Evolutionary conservation across 2,329 filamentous ascomycete genomes (phyloP).

Genomic region (Pestalotiopsis sp.): DNA sequence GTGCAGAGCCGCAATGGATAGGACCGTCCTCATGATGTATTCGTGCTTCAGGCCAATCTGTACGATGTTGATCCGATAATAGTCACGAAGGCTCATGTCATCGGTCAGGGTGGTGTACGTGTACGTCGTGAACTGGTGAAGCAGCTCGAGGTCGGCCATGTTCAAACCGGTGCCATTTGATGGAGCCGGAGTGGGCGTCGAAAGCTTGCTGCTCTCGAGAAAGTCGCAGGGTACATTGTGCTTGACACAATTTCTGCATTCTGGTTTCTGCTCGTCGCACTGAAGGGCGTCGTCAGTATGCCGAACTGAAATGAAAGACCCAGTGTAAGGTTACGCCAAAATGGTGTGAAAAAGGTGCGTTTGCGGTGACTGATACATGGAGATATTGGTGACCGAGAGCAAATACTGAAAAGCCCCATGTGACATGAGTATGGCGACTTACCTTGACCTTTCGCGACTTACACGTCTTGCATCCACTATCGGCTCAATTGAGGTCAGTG

Average conservation of each 20-base stretch:
- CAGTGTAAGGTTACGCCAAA: not conserved
- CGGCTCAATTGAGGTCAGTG: not conserved
- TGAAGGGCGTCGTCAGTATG: not conserved
- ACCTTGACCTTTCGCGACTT: conserved; percentile 11
- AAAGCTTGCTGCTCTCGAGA: not conserved
- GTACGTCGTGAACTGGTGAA: conserved; percentile 42
- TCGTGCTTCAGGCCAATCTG: conserved; percentile 38
- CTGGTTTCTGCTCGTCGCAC: conserved; percentile 6
- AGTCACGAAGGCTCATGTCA: conserved; percentile 30
- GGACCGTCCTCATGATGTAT: conserved; percentile 39
- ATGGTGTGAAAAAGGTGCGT: not conserved
- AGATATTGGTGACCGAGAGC: no score
- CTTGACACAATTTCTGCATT: conserved; percentile 2
- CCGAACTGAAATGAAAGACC: not conserved
- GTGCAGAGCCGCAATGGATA: conserved; percentile 41
- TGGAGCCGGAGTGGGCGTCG: not conserved
- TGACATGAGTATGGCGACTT: not conserved
- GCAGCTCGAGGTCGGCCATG: conserved; percentile 39
- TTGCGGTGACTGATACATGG: not conserved
- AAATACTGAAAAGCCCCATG: not conserved
- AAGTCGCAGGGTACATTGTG: conserved; percentile 9
- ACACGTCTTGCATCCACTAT: conserved; percentile 1
- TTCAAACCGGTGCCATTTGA: conserved; percentile 20
- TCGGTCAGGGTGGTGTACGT: conserved; percentile 40
- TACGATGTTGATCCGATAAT: conserved; percentile 39